These are phyloP conservation scores for Boletellus ananas DNA, from an alignment of 768 basidiomycete genomes.

Conservation along the genomic window DNA sequence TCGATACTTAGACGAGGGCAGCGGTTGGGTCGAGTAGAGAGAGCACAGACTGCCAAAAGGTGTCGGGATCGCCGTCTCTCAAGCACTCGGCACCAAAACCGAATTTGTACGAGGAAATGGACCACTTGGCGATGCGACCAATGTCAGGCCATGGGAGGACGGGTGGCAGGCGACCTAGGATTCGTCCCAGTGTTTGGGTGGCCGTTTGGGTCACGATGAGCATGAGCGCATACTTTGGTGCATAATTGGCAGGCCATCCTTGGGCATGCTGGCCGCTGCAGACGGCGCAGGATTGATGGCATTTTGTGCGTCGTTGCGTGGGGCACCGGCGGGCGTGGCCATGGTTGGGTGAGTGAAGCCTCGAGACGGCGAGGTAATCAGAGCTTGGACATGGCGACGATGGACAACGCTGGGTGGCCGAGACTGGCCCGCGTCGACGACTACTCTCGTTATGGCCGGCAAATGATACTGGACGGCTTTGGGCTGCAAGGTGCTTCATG, in stretches of 20 bases:
- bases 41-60: slow-evolving; percentile 94
- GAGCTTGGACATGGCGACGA: background rate
- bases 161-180: slow-evolving; percentile 42
- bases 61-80: slow-evolving; percentile 81
- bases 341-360: slow-evolving; percentile 5
- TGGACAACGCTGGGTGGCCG: slow-evolving; percentile 13
- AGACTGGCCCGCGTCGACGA: slow-evolving; percentile 52
- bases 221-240: slow-evolving; percentile 31
- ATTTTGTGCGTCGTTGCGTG: slow-evolving; percentile 15
- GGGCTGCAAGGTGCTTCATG: slow-evolving; percentile 67
- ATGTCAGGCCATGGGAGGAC: slow-evolving; percentile 75
- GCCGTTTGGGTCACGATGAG: background rate
- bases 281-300: slow-evolving; percentile 12
- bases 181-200: background rate
- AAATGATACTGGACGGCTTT: slow-evolving; percentile 91
- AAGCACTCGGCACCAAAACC: slow-evolving; percentile 94
- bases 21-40: background rate
- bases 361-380: too few species aligned
- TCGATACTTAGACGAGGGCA: background rate
- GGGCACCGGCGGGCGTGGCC: slow-evolving; percentile 7
- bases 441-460: slow-evolving; percentile 89
- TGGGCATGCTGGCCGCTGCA: slow-evolving; percentile 16
- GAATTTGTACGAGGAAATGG: slow-evolving; percentile 94
- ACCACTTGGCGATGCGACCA: slow-evolving; percentile 87
- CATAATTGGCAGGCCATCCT: slow-evolving; percentile 38